phyloP scores from a whole-genome alignment of 495 filamentous ascomycete species.

The Aspergillus nidulans region DNA sequence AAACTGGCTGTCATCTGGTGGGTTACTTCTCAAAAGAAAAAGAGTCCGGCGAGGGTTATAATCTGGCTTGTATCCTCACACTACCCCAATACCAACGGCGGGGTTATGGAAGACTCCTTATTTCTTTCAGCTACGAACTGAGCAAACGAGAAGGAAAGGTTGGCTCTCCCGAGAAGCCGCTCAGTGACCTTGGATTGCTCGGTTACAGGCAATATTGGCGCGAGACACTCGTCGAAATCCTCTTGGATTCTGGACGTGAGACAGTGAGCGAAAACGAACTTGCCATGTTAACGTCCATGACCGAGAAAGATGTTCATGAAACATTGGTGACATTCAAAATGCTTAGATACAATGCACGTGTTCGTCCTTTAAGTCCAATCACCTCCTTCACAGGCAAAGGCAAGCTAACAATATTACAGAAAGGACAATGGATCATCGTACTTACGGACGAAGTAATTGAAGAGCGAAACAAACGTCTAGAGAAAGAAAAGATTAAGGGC shows the following conservation, averaged over 20 bases:
- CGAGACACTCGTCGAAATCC: slow-evolving; percentile 80
- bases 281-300: slow-evolving; percentile 80
- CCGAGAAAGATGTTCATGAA: slow-evolving; percentile 88
- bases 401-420: slow-evolving; percentile 43
- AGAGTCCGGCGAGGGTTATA: slow-evolving; percentile 92
- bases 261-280: slow-evolving; percentile 78
- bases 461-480: slow-evolving; percentile 63
- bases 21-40: slow-evolving; percentile 99
- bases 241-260: slow-evolving; percentile 57
- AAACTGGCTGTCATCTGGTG: slow-evolving; percentile 85
- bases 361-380: background rate
- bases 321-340: slow-evolving; percentile 90
- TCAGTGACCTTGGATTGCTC: slow-evolving; percentile 86
- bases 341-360: slow-evolving; percentile 75
- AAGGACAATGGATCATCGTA: slow-evolving; percentile 89
- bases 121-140: slow-evolving; percentile 97
- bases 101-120: slow-evolving; percentile 86
- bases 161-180: slow-evolving; percentile 92
- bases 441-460: slow-evolving; percentile 76
- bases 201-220: slow-evolving; percentile 97
- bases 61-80: slow-evolving; percentile 95
- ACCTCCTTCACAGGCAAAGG: background rate
- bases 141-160: slow-evolving; percentile 92
- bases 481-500: slow-evolving; percentile 71
- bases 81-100: slow-evolving; percentile 93